Conservation (phyloP, 148 eudicot species). For the Heliosperma pusillum region DNA sequence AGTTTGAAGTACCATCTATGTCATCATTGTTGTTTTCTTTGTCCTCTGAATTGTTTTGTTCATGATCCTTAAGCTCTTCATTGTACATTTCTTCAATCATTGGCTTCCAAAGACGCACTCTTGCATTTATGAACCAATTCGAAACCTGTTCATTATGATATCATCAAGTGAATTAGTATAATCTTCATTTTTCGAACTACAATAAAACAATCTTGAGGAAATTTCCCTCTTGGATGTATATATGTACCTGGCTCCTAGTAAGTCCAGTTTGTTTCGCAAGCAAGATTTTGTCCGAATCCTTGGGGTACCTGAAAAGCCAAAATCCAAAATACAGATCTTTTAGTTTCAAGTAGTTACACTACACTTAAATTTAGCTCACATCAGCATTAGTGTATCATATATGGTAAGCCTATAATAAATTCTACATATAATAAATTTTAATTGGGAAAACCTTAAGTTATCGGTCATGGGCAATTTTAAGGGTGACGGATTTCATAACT, state of each 20-base stretch:
- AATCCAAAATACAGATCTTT: background rate
- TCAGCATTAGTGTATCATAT: background rate
- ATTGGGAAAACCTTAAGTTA: no score
- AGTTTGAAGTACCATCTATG: slow-evolving; percentile 1
- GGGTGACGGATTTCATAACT: no score
- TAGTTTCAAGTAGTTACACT: background rate
- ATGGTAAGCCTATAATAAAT: no score
- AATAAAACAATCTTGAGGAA: background rate
- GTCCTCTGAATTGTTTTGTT: slow-evolving; percentile 40
- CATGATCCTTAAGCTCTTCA: slow-evolving; percentile 63
- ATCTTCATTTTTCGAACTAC: background rate
- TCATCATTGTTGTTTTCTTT: slow-evolving; percentile 35
- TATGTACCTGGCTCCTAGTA: slow-evolving; percentile 65
- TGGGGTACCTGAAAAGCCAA: slow-evolving; percentile 51
- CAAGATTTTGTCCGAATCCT: slow-evolving; percentile 70
- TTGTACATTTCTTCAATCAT: slow-evolving; percentile 90
- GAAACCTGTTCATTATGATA: slow-evolving; percentile 47
- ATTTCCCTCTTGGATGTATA: no score
- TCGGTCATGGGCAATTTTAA: no score
- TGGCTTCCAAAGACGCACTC: slow-evolving; percentile 91
- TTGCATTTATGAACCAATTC: slow-evolving; percentile 86
- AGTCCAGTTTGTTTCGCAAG: slow-evolving; percentile 75
- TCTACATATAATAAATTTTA: no score
- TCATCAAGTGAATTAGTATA: background rate
- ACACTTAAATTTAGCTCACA: background rate